These are phyloP conservation scores for Ophiostoma sp. DNA, from an alignment of 2,329 filamentous ascomycete species.

Conservation along the genomic window DNA sequence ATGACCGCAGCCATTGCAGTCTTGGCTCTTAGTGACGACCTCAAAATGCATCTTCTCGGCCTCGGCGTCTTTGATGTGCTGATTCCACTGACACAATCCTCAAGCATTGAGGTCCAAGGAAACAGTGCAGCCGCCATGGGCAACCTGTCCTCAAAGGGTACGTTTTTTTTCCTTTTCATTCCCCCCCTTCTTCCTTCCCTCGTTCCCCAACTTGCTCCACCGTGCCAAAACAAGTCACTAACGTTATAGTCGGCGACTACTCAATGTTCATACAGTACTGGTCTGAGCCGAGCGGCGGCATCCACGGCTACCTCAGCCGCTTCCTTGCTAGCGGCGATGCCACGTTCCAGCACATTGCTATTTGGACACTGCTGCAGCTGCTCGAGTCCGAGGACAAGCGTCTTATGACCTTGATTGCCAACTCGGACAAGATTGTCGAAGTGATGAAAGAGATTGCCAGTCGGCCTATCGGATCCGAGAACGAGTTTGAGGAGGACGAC, in stretches of 20 bases:
- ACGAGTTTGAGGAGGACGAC: constrained; percentile 81
- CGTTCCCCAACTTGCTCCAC: background rate
- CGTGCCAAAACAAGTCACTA: background rate
- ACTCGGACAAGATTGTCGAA: constrained; percentile 83
- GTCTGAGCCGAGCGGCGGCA: constrained; percentile 86
- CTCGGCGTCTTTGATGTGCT: constrained; percentile 94
- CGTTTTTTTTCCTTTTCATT: constrained; percentile 26
- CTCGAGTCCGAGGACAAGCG: constrained; percentile 91
- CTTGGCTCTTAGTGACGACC: constrained; percentile 86
- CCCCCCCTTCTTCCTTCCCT: too few species aligned
- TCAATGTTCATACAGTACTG: constrained; percentile 93
- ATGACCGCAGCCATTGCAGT: constrained; percentile 99
- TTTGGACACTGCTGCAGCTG: constrained; percentile 93
- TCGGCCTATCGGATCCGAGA: constrained; percentile 79
- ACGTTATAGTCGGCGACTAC: constrained; percentile 76
- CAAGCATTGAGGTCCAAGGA: constrained; percentile 95
- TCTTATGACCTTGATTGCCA: constrained; percentile 80
- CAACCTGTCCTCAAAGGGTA: constrained; percentile 95
- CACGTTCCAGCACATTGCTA: constrained; percentile 98
- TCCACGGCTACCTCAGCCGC: constrained; percentile 88
- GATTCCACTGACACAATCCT: constrained; percentile 89
- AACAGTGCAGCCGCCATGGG: constrained; percentile 95
- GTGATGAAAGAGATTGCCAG: constrained; percentile 91
- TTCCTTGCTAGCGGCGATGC: constrained; percentile 93
- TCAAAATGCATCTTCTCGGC: constrained; percentile 85